phyloP scores from a whole-genome alignment of 2,329 filamentous ascomycete genomes.

The Teratosphaeria gauchensis region DNA sequence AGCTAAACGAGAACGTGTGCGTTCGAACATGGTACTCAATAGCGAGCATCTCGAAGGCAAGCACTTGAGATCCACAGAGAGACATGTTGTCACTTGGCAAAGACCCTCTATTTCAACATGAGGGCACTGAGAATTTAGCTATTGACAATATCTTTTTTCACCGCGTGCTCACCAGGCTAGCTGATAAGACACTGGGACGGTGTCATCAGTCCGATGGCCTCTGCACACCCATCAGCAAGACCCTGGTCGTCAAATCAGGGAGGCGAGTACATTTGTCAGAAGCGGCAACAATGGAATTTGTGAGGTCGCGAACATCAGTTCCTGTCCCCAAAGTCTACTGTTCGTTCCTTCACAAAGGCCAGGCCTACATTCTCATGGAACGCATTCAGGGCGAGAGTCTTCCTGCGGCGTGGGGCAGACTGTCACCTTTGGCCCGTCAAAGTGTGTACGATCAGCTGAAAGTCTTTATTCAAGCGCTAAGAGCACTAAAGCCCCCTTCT shows the following conservation, averaged over 20 bases:
- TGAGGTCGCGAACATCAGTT: constrained; percentile 33
- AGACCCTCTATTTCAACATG: not conserved
- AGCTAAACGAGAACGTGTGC: too few species aligned
- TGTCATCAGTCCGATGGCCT: not conserved
- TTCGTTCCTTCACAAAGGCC: constrained; percentile 32
- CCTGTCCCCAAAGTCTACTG: constrained; percentile 39
- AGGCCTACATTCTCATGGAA: constrained; percentile 40
- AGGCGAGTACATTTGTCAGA: constrained; percentile 15
- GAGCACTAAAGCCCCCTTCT: constrained; percentile 1
- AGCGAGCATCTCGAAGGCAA: too few species aligned
- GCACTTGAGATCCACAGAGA: too few species aligned
- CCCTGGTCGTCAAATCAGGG: not conserved
- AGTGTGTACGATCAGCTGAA: constrained; percentile 5
- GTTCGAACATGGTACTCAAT: too few species aligned
- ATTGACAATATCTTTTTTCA: not conserved
- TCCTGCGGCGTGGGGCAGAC: not conserved
- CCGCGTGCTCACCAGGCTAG: not conserved
- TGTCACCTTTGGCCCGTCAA: not conserved
- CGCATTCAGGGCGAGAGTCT: constrained; percentile 9
- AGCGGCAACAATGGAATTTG: constrained; percentile 32
- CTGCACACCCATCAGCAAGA: not conserved
- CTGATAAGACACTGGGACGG: not conserved
- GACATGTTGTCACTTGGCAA: too few species aligned
- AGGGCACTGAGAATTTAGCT: not conserved
- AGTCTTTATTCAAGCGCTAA: constrained; percentile 5